Evolutionary conservation across 345 rosid genomes (phyloP).

Genomic region (Gossypium arboreum): DNA sequence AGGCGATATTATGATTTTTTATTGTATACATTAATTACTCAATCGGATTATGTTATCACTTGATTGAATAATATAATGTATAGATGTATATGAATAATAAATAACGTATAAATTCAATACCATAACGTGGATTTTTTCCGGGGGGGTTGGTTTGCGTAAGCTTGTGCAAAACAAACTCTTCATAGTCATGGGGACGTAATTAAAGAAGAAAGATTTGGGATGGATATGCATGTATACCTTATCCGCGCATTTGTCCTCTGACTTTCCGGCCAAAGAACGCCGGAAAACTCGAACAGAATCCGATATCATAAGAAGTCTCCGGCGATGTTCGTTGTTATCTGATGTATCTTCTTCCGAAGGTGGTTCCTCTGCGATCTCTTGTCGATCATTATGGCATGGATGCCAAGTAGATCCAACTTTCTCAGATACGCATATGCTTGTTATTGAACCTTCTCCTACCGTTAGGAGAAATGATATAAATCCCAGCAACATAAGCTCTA

Average conservation of each 20-base stretch:
- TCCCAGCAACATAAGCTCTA: conserved; percentile 90
- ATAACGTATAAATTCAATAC: too few species aligned
- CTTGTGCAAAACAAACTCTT: neutral
- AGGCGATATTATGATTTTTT: too few species aligned
- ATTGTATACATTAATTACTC: too few species aligned
- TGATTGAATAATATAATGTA: too few species aligned
- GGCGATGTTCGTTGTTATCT: conserved; percentile 29
- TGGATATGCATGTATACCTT: conserved; percentile 29
- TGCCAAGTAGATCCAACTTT: conserved; percentile 53
- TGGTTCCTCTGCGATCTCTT: neutral
- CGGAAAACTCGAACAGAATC: conserved; percentile 35
- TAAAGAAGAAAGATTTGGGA: neutral
- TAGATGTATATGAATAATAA: too few species aligned
- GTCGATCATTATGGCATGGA: conserved; percentile 46
- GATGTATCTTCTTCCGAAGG: neutral
- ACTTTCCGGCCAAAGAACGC: conserved; percentile 43
- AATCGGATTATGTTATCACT: too few species aligned
- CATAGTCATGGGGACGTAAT: neutral
- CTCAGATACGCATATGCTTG: conserved; percentile 60
- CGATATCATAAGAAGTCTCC: conserved; percentile 41
- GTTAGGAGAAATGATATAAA: conserved; percentile 79
- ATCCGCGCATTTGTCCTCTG: conserved; percentile 45
- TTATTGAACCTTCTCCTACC: conserved; percentile 43
- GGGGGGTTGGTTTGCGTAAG: neutral
- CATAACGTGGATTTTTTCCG: too few species aligned